These are phyloP conservation scores for Lactifluus volemus DNA, from an alignment of 768 basidiomycete species.

Conservation along the genomic window DNA sequence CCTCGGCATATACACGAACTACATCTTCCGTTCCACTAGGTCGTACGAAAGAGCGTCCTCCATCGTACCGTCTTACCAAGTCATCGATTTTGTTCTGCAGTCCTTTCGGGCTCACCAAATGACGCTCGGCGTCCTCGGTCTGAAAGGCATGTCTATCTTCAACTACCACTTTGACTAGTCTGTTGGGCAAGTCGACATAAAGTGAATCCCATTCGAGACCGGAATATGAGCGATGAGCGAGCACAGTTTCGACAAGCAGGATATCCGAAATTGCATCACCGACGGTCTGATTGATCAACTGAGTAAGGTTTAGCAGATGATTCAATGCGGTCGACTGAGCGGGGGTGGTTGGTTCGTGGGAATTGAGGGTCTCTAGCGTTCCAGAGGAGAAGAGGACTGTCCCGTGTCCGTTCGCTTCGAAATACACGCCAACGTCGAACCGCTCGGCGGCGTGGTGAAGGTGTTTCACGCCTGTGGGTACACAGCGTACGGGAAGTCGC, in stretches of 20 bases:
- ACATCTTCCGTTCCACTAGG: slow-evolving; percentile 99
- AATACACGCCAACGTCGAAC: slow-evolving; percentile 96
- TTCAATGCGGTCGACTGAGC: slow-evolving; percentile 74
- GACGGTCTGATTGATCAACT: slow-evolving; percentile 95
- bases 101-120: slow-evolving; percentile 68
- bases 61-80: slow-evolving; percentile 65
- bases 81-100: slow-evolving; percentile 80
- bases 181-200: slow-evolving; percentile 90
- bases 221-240: slow-evolving; percentile 81
- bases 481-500: slow-evolving; percentile 92
- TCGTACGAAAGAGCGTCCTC: slow-evolving; percentile 87
- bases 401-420: slow-evolving; percentile 98
- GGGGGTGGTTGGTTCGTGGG: slow-evolving; percentile 67
- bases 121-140: slow-evolving; percentile 90
- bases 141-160: slow-evolving; percentile 72
- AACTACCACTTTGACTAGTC: slow-evolving; percentile 89
- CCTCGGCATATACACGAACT: slow-evolving; percentile 96
- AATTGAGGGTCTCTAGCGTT: slow-evolving; percentile 52
- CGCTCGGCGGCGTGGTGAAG: slow-evolving; percentile 94
- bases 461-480: slow-evolving; percentile 95
- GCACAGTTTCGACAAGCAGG: slow-evolving; percentile 88
- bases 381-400: slow-evolving; percentile 88
- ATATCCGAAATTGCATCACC: slow-evolving; percentile 96
- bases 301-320: slow-evolving; percentile 66
- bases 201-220: slow-evolving; percentile 85